Base-by-base conservation (phyloP, 495 filamentous ascomycete species). In the Podospora australis region DNA sequence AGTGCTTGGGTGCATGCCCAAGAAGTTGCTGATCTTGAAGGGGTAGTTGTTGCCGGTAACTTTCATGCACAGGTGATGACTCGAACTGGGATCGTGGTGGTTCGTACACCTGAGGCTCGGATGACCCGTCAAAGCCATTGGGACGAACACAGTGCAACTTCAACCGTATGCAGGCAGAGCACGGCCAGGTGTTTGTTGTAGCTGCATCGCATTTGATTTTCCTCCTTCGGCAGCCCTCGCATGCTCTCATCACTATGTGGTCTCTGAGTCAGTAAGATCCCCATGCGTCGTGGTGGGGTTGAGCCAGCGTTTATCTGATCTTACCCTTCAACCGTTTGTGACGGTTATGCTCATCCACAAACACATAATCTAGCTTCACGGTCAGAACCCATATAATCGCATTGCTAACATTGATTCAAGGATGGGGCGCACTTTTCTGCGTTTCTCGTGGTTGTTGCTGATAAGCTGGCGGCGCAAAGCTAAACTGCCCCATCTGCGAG, bases 181-280 rank as follows among this genome's bases (percentile, higher is more conserved):
- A 99, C 9, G 92, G 92, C 92, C 92, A 99, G 21, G 89, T 86
- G 68, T 99, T 97, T 14, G 90, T 96, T 19, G 92, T 96, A 17
- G 91, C 92, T 47, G 92, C 90, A 74, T 99, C 92, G 64, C 92
- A 99, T 62, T 96, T 96, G 60, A 99, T 89, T 61, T 89, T 89
- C 43, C 85, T 76, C 67, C 89, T 83, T 50, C 92, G 78, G 59
- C 92, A 99, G 24, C 92, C 94, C 71, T 96, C 94, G 63, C 92
- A 99, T 16, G 92, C 92, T 68, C 92, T 85, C 91, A 97, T 97
- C 40, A 99, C 92, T 96, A 63, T 30, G 14, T 24, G 41, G 50
- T 56, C 46, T 46, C 53, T 52, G 56, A 52, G 42, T 60, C 46
- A 65, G 58, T 50, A 22, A 52, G 48, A 49, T 14, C 22, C n/a